phyloP scores from a whole-genome alignment of 768 basidiomycete genomes.

The Megacollybia marginata region DNA sequence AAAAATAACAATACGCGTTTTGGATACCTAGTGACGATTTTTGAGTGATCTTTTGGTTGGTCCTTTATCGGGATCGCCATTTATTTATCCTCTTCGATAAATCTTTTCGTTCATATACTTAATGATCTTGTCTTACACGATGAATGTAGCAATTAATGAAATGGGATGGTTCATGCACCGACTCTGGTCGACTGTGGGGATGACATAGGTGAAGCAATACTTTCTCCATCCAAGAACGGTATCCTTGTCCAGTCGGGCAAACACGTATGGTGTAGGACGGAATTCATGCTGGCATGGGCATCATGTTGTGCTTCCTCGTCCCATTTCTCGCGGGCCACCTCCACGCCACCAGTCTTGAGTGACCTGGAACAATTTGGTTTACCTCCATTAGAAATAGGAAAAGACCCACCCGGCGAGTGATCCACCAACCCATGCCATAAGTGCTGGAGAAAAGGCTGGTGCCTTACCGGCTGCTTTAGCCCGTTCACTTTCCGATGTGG shows the following conservation, averaged over 20 bases:
- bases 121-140: too few species aligned
- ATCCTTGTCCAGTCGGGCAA: conserved; percentile 80
- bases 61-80: neutral
- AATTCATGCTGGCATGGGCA: conserved; percentile 6
- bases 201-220: too few species aligned
- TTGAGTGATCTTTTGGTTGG: conserved; percentile 1
- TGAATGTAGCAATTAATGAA: too few species aligned
- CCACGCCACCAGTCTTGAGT: conserved; percentile 80
- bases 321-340: conserved; percentile 80
- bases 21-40: conserved; percentile 24
- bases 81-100: neutral
- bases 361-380: conserved; percentile 29
- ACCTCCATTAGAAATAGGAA: neutral
- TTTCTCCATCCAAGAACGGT: conserved; percentile 26
- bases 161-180: too few species aligned
- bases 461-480: conserved; percentile 69
- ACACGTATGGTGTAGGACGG: conserved; percentile 18
- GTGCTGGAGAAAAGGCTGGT: conserved; percentile 77
- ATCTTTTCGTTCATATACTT: neutral
- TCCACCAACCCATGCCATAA: conserved; percentile 89
- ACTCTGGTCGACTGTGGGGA: too few species aligned
- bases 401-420: conserved; percentile 78
- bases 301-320: conserved; percentile 60
- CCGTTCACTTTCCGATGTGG: conserved; percentile 34
- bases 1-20: conserved; percentile 54